These are phyloP conservation scores for Musa itinerans DNA, from an alignment of 176 grass and related monocot species.

Conservation along the genomic window DNA sequence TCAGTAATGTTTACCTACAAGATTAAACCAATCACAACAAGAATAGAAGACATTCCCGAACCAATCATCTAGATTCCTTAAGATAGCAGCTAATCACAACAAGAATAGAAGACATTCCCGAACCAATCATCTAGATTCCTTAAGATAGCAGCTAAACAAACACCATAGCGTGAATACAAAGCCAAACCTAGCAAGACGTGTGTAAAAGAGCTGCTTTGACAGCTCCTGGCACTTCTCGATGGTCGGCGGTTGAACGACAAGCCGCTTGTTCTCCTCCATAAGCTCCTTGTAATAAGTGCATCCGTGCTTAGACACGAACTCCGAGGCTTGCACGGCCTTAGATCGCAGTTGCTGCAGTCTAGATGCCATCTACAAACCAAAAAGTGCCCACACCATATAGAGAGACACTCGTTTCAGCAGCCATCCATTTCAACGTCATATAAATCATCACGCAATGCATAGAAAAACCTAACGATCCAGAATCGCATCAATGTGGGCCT, in stretches of 20 bases:
- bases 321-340: slow-evolving; percentile 45
- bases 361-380: slow-evolving; percentile 38
- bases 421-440: background rate
- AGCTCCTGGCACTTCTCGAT: slow-evolving; percentile 66
- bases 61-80: background rate
- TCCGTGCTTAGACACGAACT: slow-evolving; percentile 38
- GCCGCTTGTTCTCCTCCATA: slow-evolving; percentile 74
- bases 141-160: background rate
- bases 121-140: background rate
- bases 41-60: background rate
- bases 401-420: background rate
- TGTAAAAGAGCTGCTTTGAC: slow-evolving; percentile 96
- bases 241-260: slow-evolving; percentile 56
- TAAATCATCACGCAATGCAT: no score
- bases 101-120: background rate
- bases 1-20: background rate
- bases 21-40: background rate
- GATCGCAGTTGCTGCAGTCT: slow-evolving; percentile 59
- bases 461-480: no score
- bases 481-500: no score
- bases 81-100: background rate
- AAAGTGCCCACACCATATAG: background rate
- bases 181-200: slow-evolving; percentile 56
- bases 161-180: background rate
- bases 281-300: slow-evolving; percentile 60